These are phyloP conservation scores for Saccharum officinarum DNA, from an alignment of 176 grass and related monocot species.

Conservation along the genomic window DNA sequence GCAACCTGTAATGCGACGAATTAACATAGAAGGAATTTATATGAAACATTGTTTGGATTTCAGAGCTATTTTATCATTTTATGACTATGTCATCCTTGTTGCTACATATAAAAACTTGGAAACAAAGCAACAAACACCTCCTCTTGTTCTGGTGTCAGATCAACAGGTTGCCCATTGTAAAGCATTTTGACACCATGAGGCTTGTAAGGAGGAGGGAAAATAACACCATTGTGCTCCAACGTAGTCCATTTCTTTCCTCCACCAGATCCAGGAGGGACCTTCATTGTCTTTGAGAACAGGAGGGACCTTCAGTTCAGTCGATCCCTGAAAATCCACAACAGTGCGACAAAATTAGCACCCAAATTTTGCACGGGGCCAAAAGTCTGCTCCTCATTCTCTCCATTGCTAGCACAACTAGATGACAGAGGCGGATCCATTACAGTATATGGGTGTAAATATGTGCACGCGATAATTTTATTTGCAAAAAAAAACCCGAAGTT, in stretches of 20 bases:
- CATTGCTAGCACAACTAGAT: not conserved
- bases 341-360: not conserved
- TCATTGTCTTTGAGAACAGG: conserved; percentile 56
- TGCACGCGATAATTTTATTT: not conserved
- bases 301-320: not conserved
- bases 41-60: conserved; percentile 14
- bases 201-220: conserved; percentile 86
- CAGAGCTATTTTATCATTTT: not conserved
- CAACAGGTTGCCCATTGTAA: conserved; percentile 76
- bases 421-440: not conserved
- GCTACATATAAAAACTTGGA: conserved; percentile 2
- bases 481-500: not conserved
- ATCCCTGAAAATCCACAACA: not conserved
- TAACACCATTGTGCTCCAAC: conserved; percentile 83
- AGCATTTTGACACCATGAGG: conserved; percentile 96
- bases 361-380: not conserved
- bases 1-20: conserved; percentile 62
- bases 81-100: conserved; percentile 1
- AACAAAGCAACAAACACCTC: conserved; percentile 59
- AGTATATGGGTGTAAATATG: not conserved
- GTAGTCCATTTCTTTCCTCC: conserved; percentile 88
- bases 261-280: conserved; percentile 81
- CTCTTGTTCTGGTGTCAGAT: conserved; percentile 91
- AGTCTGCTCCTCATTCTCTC: not conserved
- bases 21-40: conserved; percentile 1